Evolutionary conservation across 768 basidiomycete species (phyloP).

Genomic region (Tephrocybe sp.): DNA sequence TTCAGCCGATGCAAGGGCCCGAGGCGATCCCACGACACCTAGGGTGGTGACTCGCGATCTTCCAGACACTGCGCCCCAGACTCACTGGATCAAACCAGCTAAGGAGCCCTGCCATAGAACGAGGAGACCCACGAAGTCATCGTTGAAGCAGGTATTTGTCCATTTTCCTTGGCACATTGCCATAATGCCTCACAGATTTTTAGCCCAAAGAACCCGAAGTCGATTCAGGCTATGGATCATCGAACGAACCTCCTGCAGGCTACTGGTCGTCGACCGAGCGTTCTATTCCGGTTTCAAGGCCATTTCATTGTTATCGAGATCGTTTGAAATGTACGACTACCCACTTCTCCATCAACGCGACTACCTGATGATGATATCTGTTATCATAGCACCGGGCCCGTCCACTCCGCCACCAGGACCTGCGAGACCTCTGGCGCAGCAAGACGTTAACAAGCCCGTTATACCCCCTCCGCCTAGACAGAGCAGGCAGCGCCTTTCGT

Average conservation of each 20-base stretch:
- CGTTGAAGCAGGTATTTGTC: slow-evolving; percentile 3
- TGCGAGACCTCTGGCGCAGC: slow-evolving; percentile 9
- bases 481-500: no score
- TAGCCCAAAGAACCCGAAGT: not conserved
- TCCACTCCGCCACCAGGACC: slow-evolving; percentile 1
- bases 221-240: slow-evolving; percentile 1
- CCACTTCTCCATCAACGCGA: no score
- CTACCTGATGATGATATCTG: not conserved
- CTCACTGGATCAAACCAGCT: slow-evolving; percentile 12
- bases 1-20: slow-evolving; percentile 19
- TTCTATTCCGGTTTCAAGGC: not conserved
- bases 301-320: not conserved
- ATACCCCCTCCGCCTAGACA: slow-evolving; percentile 8
- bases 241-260: not conserved
- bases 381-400: slow-evolving; percentile 2
- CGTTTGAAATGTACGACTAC: not conserved
- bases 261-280: not conserved
- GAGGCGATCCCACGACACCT: slow-evolving; percentile 30
- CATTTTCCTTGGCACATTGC: not conserved
- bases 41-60: slow-evolving; percentile 9
- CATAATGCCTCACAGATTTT: not conserved
- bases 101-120: slow-evolving; percentile 16
- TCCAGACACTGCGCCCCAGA: slow-evolving; percentile 5
- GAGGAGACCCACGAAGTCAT: slow-evolving; percentile 5
- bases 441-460: slow-evolving; percentile 10